phyloP scores from a whole-genome alignment of 768 basidiomycete species.

The Gloeophyllum trabeum region DNA sequence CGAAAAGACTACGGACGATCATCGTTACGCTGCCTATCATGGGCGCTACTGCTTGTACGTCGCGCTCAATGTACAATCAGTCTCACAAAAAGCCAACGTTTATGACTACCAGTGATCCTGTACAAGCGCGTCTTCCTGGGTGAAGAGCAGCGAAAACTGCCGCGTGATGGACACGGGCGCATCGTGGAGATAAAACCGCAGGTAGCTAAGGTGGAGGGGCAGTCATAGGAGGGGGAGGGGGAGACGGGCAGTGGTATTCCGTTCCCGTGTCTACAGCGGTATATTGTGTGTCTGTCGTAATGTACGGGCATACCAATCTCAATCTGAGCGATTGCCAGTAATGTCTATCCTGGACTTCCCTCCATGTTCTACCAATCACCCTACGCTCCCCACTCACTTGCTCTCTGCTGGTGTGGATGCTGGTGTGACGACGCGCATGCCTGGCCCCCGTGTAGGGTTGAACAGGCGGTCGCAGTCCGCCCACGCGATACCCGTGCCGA shows the following conservation, averaged over 20 bases:
- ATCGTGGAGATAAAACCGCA: neutral
- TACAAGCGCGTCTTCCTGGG: constrained; percentile 53
- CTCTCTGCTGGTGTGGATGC: constrained; percentile 17
- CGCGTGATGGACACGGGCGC: constrained; percentile 4
- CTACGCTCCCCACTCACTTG: constrained; percentile 7
- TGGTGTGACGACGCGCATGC: constrained; percentile 54
- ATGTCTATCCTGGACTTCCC: constrained; percentile 15
- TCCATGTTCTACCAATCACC: neutral
- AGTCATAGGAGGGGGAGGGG: neutral
- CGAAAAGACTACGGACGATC: constrained; percentile 35
- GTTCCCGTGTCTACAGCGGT: neutral
- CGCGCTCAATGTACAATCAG: constrained; percentile 1
- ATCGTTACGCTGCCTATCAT: constrained; percentile 58
- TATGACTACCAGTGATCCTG: constrained; percentile 36
- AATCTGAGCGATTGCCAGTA: neutral
- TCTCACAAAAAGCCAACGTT: constrained; percentile 4
- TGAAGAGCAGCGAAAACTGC: constrained; percentile 31
- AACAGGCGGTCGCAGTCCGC: constrained; percentile 90
- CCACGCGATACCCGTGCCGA: constrained; percentile 56
- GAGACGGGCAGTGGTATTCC: neutral
- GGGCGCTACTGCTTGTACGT: constrained; percentile 51
- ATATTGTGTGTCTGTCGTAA: too few species aligned
- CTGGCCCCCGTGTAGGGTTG: constrained; percentile 83
- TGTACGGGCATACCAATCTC: neutral
- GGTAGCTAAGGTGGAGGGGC: neutral